Base-by-base conservation (phyloP, 75 land plant species). In the Cryptomeria japonica region DNA sequence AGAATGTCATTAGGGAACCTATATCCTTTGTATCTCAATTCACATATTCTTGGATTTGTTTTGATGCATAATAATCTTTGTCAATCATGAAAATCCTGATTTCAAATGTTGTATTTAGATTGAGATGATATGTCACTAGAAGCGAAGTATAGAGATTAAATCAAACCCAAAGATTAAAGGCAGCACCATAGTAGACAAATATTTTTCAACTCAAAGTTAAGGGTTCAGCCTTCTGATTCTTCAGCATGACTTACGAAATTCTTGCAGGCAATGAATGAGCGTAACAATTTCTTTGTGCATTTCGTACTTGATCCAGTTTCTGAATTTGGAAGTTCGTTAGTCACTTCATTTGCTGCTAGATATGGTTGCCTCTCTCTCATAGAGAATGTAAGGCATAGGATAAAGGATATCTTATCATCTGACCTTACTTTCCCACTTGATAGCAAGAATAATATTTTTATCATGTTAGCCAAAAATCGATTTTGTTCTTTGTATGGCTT, bases 361-460 rank as follows among this genome's bases (percentile, higher is more conserved):
- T 92, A 94, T 94, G 97, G 97, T 68, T 97, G 98, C 82, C 89
- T 97, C 86, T 93, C 93, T 83, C 87, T 86, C 13, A 91, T 97
- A 89, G 97, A 96, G 73, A 96, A 91, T 88, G 98, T 97, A 93
- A 96, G 94, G 56, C 84, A 38, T 44, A 5, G 53, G 15, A 22
- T 14, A 34, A 82, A 82, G 46, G 3, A 46, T 12, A 82, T 41
- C 13, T 82, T 37, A 22, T 18, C 28, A 38, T 79, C 83, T 79
- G 53, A 46, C 38, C 6, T 68, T 34, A 8, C 68, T 87, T 80
- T 32, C 80, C 56, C 14, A 31, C 31, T 44, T 61, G 19, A 39
- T 87, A 42, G 10, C 46, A 41, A 80, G 3, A 41, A 16, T 80
- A 7, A 80, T 80, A 80, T 80, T 80, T 46, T 5, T n/a, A 46